Conservation (phyloP, 1,139 yeast species). For the Kluyveromyces sp. region DNA sequence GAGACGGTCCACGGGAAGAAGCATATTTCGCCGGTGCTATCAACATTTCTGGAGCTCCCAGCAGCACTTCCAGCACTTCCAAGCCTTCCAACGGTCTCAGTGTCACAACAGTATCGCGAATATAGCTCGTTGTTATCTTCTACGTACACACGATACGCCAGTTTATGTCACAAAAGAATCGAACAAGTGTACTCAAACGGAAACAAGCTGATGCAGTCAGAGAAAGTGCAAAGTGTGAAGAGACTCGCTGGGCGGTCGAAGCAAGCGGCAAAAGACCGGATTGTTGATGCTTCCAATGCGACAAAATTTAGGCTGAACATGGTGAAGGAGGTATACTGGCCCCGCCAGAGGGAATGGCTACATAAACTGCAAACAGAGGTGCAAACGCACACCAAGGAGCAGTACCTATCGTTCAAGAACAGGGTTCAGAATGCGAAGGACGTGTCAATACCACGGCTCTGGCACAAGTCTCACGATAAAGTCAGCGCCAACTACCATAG, state of each 20-base stretch:
- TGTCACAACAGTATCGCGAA: too few species aligned
- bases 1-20: not conserved
- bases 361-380: not conserved
- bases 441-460: too few species aligned
- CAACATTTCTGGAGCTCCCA: not conserved
- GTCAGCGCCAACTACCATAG: too few species aligned
- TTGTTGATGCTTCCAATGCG: not conserved
- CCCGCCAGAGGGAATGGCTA: not conserved
- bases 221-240: not conserved
- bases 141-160: not conserved
- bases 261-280: not conserved
- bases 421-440: too few species aligned
- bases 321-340: not conserved
- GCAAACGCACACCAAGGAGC: not conserved
- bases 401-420: not conserved
- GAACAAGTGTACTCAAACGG: too few species aligned
- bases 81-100: not conserved
- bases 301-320: not conserved
- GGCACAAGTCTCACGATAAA: too few species aligned
- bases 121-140: too few species aligned
- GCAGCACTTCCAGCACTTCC: not conserved
- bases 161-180: too few species aligned
- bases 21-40: not conserved
- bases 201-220: not conserved
- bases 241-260: not conserved